Base-by-base conservation (phyloP, 2,329 filamentous ascomycete genomes). In the Microdochium nivale region DNA sequence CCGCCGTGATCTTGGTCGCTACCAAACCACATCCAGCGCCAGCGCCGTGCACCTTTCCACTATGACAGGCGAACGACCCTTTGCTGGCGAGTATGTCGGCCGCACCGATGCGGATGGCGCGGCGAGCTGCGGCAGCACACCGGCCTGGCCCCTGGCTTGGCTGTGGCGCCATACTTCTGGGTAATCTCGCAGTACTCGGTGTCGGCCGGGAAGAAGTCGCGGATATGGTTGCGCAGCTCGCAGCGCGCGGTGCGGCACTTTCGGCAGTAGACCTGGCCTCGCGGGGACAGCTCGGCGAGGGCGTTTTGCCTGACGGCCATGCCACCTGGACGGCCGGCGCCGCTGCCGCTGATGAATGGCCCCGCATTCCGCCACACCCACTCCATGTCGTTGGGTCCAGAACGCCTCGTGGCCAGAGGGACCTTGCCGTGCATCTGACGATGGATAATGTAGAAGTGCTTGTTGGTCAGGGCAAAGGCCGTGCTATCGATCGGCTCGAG, bases 401-500 rank as follows among this genome's bases (percentile, higher is more conserved):
- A 63, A 47, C 82, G 80, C 14, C 80, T 75, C 47, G 74, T 74
- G 19, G 75, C 76, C 16, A 85, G 73, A 10, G 79, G 70, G n/a
- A 84, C 75, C 8, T 64, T 69, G 50, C 77, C 78, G 62, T 81
- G 75, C 65, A 81, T 71, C 51, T 73, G 74, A 25, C 73, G 71
- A 65, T 82, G 79, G 58, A 84, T 79, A 32, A 70, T 67, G 64
- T 85, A 84, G 56, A 83, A 75, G 61, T 77, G 72, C 44, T 71
- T 72, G 68, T 75, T 80, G 35, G 80, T 76, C 50, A 85, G 72
- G 14, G 79, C 81, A 37, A 85, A 69, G 61, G 80, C 84, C 37
- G 77, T 79, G 60, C 80, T 79, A 65, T 85, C 81, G 55, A 85
- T 83, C 48, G 79, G 78, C 65, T 85, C 81, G 53, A 85, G 75